phyloP scores from a whole-genome alignment of 768 basidiomycete species.

The Boletus huronensis region DNA sequence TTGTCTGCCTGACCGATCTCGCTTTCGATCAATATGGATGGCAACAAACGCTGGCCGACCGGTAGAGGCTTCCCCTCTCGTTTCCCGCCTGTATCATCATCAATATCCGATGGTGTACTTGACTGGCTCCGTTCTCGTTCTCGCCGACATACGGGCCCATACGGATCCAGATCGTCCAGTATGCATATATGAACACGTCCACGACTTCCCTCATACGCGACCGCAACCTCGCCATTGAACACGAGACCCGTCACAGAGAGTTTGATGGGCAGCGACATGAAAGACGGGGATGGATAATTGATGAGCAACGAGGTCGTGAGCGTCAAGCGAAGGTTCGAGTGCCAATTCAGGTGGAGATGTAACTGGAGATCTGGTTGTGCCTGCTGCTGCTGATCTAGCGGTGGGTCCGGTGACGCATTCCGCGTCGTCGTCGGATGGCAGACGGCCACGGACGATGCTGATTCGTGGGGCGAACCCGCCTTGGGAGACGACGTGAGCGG shows the following conservation, averaged over 20 bases:
- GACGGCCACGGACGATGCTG: conserved; percentile 14
- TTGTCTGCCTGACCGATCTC: conserved; percentile 96
- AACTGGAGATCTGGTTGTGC: conserved; percentile 72
- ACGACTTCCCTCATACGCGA: conserved; percentile 87
- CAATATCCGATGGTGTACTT: conserved; percentile 57
- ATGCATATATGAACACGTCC: conserved; percentile 84
- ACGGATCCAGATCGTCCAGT: conserved; percentile 83
- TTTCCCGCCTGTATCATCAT: conserved; percentile 50
- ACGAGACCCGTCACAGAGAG: conserved; percentile 88
- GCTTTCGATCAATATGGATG: conserved; percentile 88
- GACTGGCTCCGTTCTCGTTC: conserved; percentile 45
- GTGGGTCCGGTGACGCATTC: conserved; percentile 4
- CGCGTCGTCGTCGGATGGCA: conserved; percentile 16
- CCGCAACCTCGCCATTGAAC: conserved; percentile 81
- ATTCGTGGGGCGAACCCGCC: conserved; percentile 11
- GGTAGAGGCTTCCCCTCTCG: conserved; percentile 65
- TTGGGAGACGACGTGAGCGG: conserved; percentile 31
- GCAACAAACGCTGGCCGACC: conserved; percentile 78
- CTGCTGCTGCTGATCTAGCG: conserved; percentile 28
- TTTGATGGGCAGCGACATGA: conserved; percentile 96
- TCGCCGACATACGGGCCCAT: conserved; percentile 66
- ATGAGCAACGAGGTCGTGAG: conserved; percentile 91
- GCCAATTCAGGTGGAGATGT: conserved; percentile 82
- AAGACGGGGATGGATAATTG: conserved; percentile 93
- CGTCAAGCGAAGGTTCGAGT: conserved; percentile 83